Conservation (phyloP, 169 alveolate genomes). For the Theileria luwenshuni region DNA sequence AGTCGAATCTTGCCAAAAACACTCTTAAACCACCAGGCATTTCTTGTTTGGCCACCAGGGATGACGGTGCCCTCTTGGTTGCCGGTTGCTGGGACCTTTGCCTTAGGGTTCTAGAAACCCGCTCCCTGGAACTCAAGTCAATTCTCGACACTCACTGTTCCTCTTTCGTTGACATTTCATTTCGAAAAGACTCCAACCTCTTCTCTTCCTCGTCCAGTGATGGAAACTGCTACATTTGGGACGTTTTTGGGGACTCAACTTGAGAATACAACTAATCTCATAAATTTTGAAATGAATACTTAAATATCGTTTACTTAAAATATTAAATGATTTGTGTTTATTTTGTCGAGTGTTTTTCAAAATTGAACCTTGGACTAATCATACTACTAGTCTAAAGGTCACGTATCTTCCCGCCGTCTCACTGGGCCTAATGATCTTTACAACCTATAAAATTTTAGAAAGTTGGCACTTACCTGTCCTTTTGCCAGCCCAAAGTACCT, state of each 20-base stretch:
- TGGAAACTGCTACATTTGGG: conserved; percentile 58
- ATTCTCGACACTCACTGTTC: conserved; percentile 32
- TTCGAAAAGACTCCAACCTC: conserved; percentile 17
- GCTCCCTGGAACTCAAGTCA: conserved; percentile 30
- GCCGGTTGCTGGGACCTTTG: conserved; percentile 65
- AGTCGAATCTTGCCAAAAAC: conserved; percentile 11
- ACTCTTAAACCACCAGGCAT: conserved; percentile 16
- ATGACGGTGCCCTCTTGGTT: conserved; percentile 56
- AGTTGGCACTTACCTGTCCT: conserved; percentile 83
- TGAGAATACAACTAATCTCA: not conserved
- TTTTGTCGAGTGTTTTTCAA: not conserved
- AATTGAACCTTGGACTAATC: conserved; percentile 8
- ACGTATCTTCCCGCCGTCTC: conserved; percentile 99
- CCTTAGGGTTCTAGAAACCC: conserved; percentile 49
- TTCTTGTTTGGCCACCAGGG: conserved; percentile 24
- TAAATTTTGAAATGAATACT: not conserved
- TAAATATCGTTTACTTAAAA: not conserved
- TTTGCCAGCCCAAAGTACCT: conserved; percentile 91
- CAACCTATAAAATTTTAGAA: conserved; percentile 75
- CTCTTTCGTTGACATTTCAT: conserved; percentile 34
- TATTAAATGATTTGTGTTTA: not conserved
- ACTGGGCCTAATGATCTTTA: conserved; percentile 94
- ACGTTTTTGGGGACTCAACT: not conserved
- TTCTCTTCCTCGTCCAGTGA: conserved; percentile 42
- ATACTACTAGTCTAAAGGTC: conserved; percentile 80